Base-by-base conservation (phyloP, 306 rosid genomes). In the Arachis hypogaea region DNA sequence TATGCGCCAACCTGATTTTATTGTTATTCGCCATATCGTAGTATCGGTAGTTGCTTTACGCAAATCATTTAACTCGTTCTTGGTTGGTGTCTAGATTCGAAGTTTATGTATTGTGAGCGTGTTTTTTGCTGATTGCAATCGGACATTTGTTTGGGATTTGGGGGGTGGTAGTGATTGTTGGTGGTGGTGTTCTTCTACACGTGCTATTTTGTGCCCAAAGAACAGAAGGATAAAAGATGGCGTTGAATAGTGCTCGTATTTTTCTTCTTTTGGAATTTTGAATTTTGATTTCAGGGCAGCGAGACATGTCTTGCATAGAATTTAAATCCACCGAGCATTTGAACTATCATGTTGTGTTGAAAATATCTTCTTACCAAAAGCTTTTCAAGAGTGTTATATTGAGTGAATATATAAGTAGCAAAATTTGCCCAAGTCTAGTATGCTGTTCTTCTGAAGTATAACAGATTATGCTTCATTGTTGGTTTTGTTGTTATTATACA, bases 101-200 rank as follows among this genome's bases (percentile, higher is more conserved):
- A 72, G 66, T 67, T 79, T 50, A n/a, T 4, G 65, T 66, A 54
- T 10, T 8, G 42, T 28, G 12, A 14, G 55, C 51, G 14, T 57
- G 72, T 69, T 3, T 28, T 42, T 63, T 56, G 61, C 11, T 72
- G 43, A 59, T 63, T 66, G 65, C 65, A 59, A 42, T 59, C n/a
- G n/a, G 55, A 6, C 18, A 11, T 60, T 50, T 4, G 36, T 2
- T 61, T 29, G 16, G 66, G 46, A 38, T 69, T 46, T 46, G 7
- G 51, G 1, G 51, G 1, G 51, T 10, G 9, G 29, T 52, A 9
- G 9, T 42, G 2, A 0, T 55, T 52, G 55, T 75, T 5, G 49
- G 28, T 66, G 55, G 28, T 47, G 5, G 2, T 11, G 0, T 45
- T 59, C 11, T 45, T 42, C 14, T 49, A 1, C 11, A 9, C 0